Base-by-base conservation (phyloP, 75 land plant genomes). In the Pinus taeda region DNA sequence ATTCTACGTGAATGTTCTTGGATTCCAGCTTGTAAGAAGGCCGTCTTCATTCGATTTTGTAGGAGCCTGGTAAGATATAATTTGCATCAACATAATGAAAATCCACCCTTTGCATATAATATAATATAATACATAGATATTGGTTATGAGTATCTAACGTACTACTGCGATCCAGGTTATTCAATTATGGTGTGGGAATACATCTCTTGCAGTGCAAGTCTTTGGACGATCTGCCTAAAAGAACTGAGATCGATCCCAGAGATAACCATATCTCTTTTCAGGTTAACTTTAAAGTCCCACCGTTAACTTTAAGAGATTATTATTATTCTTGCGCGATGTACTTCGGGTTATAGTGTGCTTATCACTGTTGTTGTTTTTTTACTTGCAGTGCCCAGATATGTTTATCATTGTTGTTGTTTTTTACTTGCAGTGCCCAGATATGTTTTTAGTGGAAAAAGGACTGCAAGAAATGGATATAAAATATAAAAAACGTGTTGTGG, bases 11-110 rank as follows among this genome's bases (percentile, higher is more conserved):
- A 42, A 84, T 2, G 83, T 86, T 53, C 74, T 86, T 20, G 88
- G 88, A 18, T 86, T 86, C 59, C 4, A 57, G 20, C 80, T 71
- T 18, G 72, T 86, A 57, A 71, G 88, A 56, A 71, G 88, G n/a
- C 83, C 83, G 1, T 81, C 82, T 15, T 81, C 86, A 14, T 75
- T 86, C 75, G 75, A 86, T 21, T 86, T 86, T 63, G 77, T 84
- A 29, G 88, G 88, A 66, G 83, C 88, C 3, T 86, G 88, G 88
- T 86, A 74, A 26, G 26, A 0, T 26, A 42, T 1, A 65, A 12
- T 11, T 15, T 12, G 14, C 9, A 24, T 29, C 3, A 26, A 65
- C 4, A 14, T 33, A 1, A 42, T 42, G 6, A 42, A 42, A 45
- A 6, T 4, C 8, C 1, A 45, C 0, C 5, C 5, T 42, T 42